Evolutionary conservation across 129 eudicot genomes (phyloP).

Genomic region (Ambrosia artemisiifolia): DNA sequence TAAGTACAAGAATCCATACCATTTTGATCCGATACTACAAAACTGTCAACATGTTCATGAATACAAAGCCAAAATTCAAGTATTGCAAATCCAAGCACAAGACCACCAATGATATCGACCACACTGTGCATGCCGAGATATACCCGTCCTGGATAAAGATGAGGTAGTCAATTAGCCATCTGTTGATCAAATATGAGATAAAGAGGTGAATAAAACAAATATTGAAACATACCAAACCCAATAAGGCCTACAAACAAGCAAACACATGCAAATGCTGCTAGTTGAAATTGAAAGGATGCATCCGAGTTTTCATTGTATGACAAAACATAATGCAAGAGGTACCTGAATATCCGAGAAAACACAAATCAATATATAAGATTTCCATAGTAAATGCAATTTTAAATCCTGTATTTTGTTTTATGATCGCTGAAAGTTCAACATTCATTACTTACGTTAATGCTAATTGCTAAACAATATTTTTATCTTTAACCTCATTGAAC

Average conservation of each 20-base stretch:
- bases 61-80: slow-evolving; percentile 71
- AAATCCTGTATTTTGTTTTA: not conserved
- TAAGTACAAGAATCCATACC: slow-evolving; percentile 45
- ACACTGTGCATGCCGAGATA: slow-evolving; percentile 98
- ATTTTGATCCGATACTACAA: slow-evolving; percentile 72
- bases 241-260: slow-evolving; percentile 54
- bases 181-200: not conserved
- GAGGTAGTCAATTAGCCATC: slow-evolving; percentile 2
- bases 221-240: slow-evolving; percentile 59
- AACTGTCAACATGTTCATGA: slow-evolving; percentile 60
- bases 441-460: not conserved
- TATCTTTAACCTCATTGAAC: not conserved
- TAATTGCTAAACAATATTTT: not conserved
- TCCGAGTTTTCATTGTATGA: slow-evolving; percentile 37
- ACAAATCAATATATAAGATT: slow-evolving; percentile 12
- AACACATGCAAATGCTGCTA: slow-evolving; percentile 45
- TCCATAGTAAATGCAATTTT: not conserved
- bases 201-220: not conserved
- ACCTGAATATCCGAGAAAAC: slow-evolving; percentile 41
- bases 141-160: slow-evolving; percentile 56
- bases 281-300: slow-evolving; percentile 21
- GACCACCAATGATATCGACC: slow-evolving; percentile 77
- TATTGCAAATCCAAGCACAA: slow-evolving; percentile 67
- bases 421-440: not conserved
- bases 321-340: slow-evolving; percentile 57